Base-by-base conservation (phyloP, 768 basidiomycete species). In the Leccinum truebloodii region DNA sequence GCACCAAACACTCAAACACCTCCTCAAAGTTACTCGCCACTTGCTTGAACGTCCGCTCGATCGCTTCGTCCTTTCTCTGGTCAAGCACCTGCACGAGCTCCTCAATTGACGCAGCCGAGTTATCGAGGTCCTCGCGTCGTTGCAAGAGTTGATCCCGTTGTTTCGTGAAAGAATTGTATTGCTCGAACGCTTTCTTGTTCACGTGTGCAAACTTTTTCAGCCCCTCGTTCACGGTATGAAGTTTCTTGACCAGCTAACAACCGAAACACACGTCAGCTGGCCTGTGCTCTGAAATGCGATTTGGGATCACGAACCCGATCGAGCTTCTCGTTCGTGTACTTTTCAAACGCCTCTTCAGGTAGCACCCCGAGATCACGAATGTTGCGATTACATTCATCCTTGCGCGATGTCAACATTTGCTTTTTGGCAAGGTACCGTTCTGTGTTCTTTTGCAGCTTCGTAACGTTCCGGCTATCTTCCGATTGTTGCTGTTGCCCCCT, bases 141-240 rank as follows among this genome's bases (percentile, higher is more conserved):
- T 88, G 82, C 48, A 91, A 73, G 4, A 98, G 84, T 66, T 94
- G 90, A 71, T 98, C 95, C 1, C 95, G 89, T 73, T 98, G 96
- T 71, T 96, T 98, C 8, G 95, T 97, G 74, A 98, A 98, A 71
- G 94, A 95, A 73, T 85, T 92, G 79, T 97, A 98, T 73, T 98
- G 96, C 73, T 99, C 97, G 71, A 96, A 96, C 1, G 96, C 97
- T 71, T 98, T 98, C 81, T 99, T 99, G 81, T 99, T 99, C 63
- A 98, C 96, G 71, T 98, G 95, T 0, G 94, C 92, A 69, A 95
- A 99, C 73, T 95, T 96, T 74, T 97, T 96, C 67, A 99, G 79
- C 28, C 86, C 85, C 69, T 98, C 95, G 69, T 98, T 97, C 62
- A 95, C 88, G 14, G 83, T 80, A 65, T 96, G 95, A n/a, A 99